phyloP scores from a whole-genome alignment of 1,284 basidiomycete genomes.

The Leucoagaricus sp. region DNA sequence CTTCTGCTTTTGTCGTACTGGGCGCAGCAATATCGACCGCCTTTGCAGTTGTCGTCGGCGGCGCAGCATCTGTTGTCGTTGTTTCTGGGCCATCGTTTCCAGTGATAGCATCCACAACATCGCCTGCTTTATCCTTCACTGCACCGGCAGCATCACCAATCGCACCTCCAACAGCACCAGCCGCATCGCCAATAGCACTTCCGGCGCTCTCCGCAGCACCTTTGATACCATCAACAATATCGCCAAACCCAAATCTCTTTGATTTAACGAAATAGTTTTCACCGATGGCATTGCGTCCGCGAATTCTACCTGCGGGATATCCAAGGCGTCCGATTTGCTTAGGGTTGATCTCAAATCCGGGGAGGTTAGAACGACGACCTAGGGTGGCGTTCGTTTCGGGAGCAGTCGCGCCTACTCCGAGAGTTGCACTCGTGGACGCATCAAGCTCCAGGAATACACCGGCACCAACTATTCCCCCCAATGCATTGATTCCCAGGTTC shows the following conservation, averaged over 20 bases:
- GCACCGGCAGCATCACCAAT: neutral
- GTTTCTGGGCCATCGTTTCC: neutral
- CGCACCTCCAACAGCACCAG: neutral
- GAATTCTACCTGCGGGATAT: neutral
- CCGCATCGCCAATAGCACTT: neutral
- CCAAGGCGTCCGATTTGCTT: neutral
- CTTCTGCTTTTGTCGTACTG: neutral
- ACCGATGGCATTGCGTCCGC: constrained; percentile 1
- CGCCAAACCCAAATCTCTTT: neutral
- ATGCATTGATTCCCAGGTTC: constrained; percentile 37
- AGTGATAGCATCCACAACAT: neutral
- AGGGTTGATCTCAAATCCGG: neutral
- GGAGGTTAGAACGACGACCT: neutral
- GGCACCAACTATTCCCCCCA: constrained; percentile 35
- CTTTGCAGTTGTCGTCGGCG: neutral
- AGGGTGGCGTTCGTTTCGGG: neutral
- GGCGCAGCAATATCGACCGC: neutral
- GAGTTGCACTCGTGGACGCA: constrained; percentile 19
- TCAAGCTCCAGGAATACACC: constrained; percentile 42
- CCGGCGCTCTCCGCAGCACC: neutral
- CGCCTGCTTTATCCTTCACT: neutral
- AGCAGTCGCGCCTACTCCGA: constrained; percentile 1
- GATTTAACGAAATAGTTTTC: neutral
- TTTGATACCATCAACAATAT: neutral
- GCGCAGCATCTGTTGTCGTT: neutral